A percentile compares a stretch with the other conserved stretches of the same genome.
These are phyloP conservation scores for Sarocladium kiliense DNA, from an alignment of 2,329 filamentous ascomycete genomes.

Conservation along the genomic window DNA sequence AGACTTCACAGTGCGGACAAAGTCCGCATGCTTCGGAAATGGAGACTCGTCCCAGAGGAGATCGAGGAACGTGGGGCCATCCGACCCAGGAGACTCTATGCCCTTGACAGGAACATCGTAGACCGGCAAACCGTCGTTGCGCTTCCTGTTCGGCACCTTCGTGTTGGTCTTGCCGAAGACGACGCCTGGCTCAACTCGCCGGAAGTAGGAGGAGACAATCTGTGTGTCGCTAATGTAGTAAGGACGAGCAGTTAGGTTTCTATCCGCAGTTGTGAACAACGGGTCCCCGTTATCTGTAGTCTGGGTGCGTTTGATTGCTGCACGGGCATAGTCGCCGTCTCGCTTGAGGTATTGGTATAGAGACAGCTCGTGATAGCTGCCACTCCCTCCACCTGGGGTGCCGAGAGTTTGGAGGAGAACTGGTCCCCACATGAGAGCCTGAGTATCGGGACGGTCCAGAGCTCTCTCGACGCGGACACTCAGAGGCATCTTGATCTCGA, in stretches of 20 bases:
- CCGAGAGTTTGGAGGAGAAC: conserved; percentile 24
- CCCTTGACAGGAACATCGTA: conserved; percentile 26
- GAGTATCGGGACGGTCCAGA: conserved; percentile 25
- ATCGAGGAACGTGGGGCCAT: conserved; percentile 27
- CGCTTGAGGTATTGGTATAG: conserved; percentile 24
- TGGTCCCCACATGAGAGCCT: conserved; percentile 26
- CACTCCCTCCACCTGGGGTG: conserved; percentile 15
- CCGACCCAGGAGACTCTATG: conserved; percentile 21
- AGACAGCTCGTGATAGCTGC: conserved; percentile 20
- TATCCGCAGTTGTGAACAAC: conserved; percentile 16
- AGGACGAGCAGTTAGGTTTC: conserved; percentile 18
- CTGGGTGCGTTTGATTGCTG: conserved; percentile 17
- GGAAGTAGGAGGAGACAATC: conserved; percentile 25
- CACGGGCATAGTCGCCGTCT: conserved; percentile 23
- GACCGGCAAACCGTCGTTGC: conserved; percentile 22
- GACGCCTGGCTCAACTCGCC: conserved; percentile 22
- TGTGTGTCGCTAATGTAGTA: conserved; percentile 25
- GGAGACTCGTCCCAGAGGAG: conserved; percentile 25
- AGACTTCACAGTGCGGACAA: conserved; percentile 18
- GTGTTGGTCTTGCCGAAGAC: conserved; percentile 22
- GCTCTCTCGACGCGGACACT: conserved; percentile 24
- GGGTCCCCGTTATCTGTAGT: conserved; percentile 19
- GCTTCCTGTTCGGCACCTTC: conserved; percentile 23
- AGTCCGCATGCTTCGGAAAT: conserved; percentile 20
- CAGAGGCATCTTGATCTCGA: conserved; percentile 25